phyloP scores from a whole-genome alignment of 768 basidiomycete species.

The Calocybe indica region DNA sequence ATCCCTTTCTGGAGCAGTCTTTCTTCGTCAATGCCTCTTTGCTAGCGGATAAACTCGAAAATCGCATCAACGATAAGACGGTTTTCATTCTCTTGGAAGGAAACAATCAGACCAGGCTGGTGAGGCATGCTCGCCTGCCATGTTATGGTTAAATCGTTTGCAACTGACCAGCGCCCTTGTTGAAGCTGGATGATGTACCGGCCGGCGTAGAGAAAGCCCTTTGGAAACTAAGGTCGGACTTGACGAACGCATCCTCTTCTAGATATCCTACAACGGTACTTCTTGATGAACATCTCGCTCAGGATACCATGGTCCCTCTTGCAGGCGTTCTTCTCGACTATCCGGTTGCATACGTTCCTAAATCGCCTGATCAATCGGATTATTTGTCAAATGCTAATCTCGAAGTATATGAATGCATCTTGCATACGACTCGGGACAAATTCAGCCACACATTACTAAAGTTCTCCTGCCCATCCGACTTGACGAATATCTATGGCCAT shows the following conservation, averaged over 20 bases:
- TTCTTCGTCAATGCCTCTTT: conserved; percentile 45
- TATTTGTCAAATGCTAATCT: conserved; percentile 43
- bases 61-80: too few relatives aligned
- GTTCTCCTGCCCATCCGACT: conserved; percentile 47
- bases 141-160: too few relatives aligned
- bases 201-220: too few relatives aligned
- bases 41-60: conserved; percentile 4
- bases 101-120: too few relatives aligned
- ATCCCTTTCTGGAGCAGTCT: conserved; percentile 41
- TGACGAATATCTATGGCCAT: conserved; percentile 15
- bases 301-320: conserved; percentile 37
- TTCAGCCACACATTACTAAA: conserved; percentile 38
- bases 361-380: conserved; percentile 14
- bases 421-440: conserved; percentile 12
- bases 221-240: neutral
- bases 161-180: too few relatives aligned
- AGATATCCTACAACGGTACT: conserved; percentile 20
- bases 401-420: conserved; percentile 43
- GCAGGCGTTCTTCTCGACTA: conserved; percentile 60
- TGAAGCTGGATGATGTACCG: too few relatives aligned
- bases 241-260: neutral
- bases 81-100: too few relatives aligned
- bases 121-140: too few relatives aligned
- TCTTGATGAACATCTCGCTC: neutral
- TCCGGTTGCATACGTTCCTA: conserved; percentile 45